Evolutionary conservation across 192 early-diverging fungal species (phyloP), one percentile per base, ranked within the genome.

Genomic region (Linnemannia zychae): DNA sequence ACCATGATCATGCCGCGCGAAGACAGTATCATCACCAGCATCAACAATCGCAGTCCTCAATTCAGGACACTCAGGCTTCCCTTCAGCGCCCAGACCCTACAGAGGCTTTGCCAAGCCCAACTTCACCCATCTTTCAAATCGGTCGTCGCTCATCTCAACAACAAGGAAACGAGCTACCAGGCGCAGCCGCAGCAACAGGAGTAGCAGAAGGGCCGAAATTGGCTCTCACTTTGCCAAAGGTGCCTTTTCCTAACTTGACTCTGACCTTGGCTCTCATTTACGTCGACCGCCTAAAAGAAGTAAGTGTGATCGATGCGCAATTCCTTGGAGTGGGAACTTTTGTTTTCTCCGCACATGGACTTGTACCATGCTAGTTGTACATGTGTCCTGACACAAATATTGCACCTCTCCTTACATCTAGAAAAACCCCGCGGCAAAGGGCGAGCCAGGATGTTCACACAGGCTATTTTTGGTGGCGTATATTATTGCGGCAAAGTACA

Each of bases 381-480:
- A 31, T 78, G 18, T 52, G 24, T 7, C n/a, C 50, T 71, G 37
- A 60, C 48, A n/a, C 71, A 48, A 52, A 18, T 4, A 20, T 40
- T 24, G 20, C 22, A 17, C 67, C 33, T 20, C 33, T 28, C n/a
- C 31, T 13, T 53, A 4, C 49, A 44, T 53, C 48, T 60, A 89
- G 88, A 89, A 87, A 82, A 88, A 89, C 63, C 74, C 79, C 17
- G 86, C 82, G 22, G 84, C 85, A 7, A 88, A 87, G 50, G 88
- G 90, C 3, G 87, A 89, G 36, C 66, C 79, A 17, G 90, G 90
- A 34, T 89, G 87, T 72, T 88, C 87, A 18, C 88, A 87, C 12
- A 79, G 90, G 0, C 71, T 91, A 16, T 90, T 91, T 28, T 75
- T 91, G 31, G 89, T 89, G 5, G 90, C 90, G 2, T 91, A 89